Base-by-base conservation (phyloP, 2,329 filamentous ascomycete genomes). In the Leptographium lundbergii region DNA sequence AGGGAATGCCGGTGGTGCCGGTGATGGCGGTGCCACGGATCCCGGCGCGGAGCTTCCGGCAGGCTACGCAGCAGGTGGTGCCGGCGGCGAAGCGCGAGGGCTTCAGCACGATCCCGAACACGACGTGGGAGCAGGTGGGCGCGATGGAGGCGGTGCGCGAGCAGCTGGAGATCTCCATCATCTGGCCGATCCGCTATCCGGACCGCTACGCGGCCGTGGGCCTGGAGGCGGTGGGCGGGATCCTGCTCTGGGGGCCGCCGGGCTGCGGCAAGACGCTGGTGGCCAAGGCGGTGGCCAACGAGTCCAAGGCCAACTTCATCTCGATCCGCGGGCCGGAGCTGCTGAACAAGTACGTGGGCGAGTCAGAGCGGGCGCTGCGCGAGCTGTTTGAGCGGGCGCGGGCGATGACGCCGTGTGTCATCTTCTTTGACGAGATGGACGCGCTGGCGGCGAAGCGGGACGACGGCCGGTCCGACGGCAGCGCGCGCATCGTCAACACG, bases 261-360 rank as follows among this genome's bases (percentile, higher is more conserved):
- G 94, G 94, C 7, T 99, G 94, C 71, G 94, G 94, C 66, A 99
- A 99, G 72, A 99, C 94, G 0, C 81, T 99, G 1, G 84, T 99
- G 1, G 94, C 94, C 22, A 96, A 97, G 73, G 94, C 94, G 4
- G 91, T 96, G 5, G 94, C 94, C 59, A 95, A 95, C 70, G 91
- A 96, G 70, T 91, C 88, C 9, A 90, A 92, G 70, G 94, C 94
- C 54, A 97, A 96, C 72, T 99, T 99, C 76, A 99, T 99, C 72
- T 91, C 90, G 57, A 90, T 99, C 73, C 96, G 96, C 72, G 94
- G 94, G 0, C 94, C 94, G 0, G 94, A 99, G 70, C 78, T 99
- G 11, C 81, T 99, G 53, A 97, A 97, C 77, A 99, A 97, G 73
- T 99, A 92, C 69, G 91, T 99, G 11, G 94, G 94, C 65, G 94